Evolutionary conservation across 177 flowering plant species (phyloP).

Genomic region (Vitis hybrid): DNA sequence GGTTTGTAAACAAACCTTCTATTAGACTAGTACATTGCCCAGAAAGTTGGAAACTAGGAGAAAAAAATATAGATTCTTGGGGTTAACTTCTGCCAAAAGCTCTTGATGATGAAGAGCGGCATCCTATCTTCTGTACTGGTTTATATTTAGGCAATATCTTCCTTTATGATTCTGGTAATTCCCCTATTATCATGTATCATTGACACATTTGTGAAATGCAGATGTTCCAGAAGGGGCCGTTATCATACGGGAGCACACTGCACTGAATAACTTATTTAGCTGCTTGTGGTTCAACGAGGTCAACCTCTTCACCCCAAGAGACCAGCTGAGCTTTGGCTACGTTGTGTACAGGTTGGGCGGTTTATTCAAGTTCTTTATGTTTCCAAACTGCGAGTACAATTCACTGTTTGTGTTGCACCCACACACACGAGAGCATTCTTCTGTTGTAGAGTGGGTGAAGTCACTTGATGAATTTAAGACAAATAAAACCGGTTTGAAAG

Average conservation of each 20-base stretch:
- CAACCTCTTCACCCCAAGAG: constrained; percentile 90
- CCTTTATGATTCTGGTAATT: background rate
- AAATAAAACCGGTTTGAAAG: constrained; percentile 55
- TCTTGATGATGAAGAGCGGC: background rate
- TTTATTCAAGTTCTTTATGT: constrained; percentile 78
- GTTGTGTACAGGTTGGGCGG: constrained; percentile 75
- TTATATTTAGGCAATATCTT: background rate
- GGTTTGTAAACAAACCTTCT: background rate
- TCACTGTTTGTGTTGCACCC: constrained; percentile 76
- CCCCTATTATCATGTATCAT: background rate
- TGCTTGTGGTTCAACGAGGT: constrained; percentile 99
- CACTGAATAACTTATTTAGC: constrained; percentile 77
- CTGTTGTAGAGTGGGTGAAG: constrained; percentile 85
- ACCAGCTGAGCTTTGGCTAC: constrained; percentile 95
- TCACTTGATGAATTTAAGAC: constrained; percentile 48
- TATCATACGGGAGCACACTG: constrained; percentile 87
- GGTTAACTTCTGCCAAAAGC: background rate
- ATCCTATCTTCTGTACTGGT: background rate
- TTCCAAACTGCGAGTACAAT: constrained; percentile 93
- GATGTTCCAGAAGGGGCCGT: constrained; percentile 99
- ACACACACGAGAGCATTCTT: constrained; percentile 88
- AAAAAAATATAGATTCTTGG: background rate
- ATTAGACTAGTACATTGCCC: background rate
- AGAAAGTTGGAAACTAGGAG: background rate
- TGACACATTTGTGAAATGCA: constrained; percentile 32